Base-by-base conservation (phyloP, 73 alveolate species). In the Blepharisma stoltei region DNA sequence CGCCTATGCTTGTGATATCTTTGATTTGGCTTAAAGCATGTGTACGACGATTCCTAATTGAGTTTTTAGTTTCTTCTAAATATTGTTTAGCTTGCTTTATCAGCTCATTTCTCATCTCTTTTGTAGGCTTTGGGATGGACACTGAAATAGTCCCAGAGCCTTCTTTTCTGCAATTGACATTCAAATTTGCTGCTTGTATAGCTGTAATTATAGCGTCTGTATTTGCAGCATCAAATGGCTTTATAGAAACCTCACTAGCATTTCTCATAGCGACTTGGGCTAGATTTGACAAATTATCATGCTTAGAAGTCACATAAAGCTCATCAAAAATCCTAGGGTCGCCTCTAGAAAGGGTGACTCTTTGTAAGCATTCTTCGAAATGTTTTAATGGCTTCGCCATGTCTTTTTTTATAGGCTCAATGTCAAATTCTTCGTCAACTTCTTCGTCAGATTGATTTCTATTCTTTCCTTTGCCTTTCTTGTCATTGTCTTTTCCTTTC, bases 311-410 rank as follows among this genome's bases (percentile, higher is more conserved):
- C 38, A 60, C 73, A 25, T 60, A 60, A 5, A 60, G 46, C 46
- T 60, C 23, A 60, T 60, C 73, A 60, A 60, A 25, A 20, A 60
- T 60, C 23, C 73, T 14, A 1, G 73, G 73, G 23, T 60, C 73
- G 2, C 73, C 73, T 60, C 73, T 60, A 18, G 46, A 1, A 60
- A 60, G 0, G 4, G 73, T 60, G 73, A 60, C 45, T 60, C 5
- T 60, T 25, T 60, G 73, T 14, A 60, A 38, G 45, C 73, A 14
- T 14, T 60, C 23, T 60, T 60, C 73, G 0, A 60, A 60, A 60
- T 25, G 14, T 38, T 60, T 60, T 20, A 60, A 14, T 8, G 73
- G 23, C 2, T n/a, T 18, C 2, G 14, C 73, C 48, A 60, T 18
- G 14, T 60, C 73, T 60, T 4, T 60, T 25, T 60, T 60, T 9